Percentiles rank a stretch among this genome's conserved stretches.
Evolutionary conservation across 768 basidiomycete genomes (phyloP).

Genomic region (Agaricus sinodeliciosus): DNA sequence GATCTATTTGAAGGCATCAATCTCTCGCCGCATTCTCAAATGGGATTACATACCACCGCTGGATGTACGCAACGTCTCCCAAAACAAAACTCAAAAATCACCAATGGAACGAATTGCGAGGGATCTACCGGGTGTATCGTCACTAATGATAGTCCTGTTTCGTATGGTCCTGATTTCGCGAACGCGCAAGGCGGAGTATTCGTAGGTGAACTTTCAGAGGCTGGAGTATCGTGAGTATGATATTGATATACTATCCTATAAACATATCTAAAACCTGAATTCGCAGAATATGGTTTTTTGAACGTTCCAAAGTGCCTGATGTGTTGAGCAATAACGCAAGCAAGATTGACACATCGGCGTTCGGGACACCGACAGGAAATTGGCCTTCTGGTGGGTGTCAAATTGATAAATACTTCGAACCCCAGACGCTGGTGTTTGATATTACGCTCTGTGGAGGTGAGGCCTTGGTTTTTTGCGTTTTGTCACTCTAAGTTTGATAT

Average conservation of each 20-base stretch:
- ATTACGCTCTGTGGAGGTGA: no score
- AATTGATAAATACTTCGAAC: no score
- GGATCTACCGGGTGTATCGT: slow-evolving; percentile 55
- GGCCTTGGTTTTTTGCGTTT: no score
- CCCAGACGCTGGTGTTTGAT: no score
- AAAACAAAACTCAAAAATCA: slow-evolving; percentile 41
- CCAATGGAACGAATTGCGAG: slow-evolving; percentile 56
- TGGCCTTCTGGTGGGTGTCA: slow-evolving; percentile 12
- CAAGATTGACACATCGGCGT: slow-evolving; percentile 12
- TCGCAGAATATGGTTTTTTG: slow-evolving; percentile 21
- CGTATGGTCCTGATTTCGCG: slow-evolving; percentile 66
- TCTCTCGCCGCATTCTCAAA: slow-evolving; percentile 53
- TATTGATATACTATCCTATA: neutral
- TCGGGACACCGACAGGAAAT: slow-evolving; percentile 1
- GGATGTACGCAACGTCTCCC: slow-evolving; percentile 50
- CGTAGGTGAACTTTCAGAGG: slow-evolving; percentile 63
- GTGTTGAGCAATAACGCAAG: neutral
- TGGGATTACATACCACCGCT: slow-evolving; percentile 62
- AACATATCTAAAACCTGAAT: no score
- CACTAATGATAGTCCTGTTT: slow-evolving; percentile 42
- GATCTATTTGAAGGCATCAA: slow-evolving; percentile 86
- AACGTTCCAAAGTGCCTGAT: slow-evolving; percentile 10
- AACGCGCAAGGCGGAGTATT: slow-evolving; percentile 65
- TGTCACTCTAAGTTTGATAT: neutral
- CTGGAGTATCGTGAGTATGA: slow-evolving; percentile 53